phyloP scores from a whole-genome alignment of 768 basidiomycete species.

The Boletus subparvulus region DNA sequence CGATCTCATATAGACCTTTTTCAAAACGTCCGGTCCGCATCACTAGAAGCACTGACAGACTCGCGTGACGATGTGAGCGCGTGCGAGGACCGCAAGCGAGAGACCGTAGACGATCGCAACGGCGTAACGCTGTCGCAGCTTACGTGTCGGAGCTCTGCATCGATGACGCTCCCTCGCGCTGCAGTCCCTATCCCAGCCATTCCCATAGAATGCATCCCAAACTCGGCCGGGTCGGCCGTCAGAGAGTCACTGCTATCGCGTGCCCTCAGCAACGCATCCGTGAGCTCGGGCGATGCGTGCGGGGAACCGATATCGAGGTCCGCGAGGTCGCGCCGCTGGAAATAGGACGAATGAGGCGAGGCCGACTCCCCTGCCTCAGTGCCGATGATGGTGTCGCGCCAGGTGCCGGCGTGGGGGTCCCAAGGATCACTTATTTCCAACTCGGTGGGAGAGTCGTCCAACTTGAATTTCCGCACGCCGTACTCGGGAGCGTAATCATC shows the following conservation, averaged over 20 bases:
- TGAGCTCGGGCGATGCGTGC: conserved; percentile 27
- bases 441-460: neutral
- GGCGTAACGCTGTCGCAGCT: conserved; percentile 15
- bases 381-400: conserved; percentile 32
- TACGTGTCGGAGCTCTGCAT: conserved; percentile 7
- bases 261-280: conserved; percentile 33
- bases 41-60: neutral
- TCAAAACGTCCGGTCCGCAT: conserved; percentile 11
- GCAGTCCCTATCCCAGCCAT: conserved; percentile 51
- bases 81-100: conserved; percentile 8
- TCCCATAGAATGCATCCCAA: conserved; percentile 22
- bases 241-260: conserved; percentile 25
- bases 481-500: conserved; percentile 13
- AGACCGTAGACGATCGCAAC: neutral
- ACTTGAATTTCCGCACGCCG: conserved; percentile 7
- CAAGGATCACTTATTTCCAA: conserved; percentile 22
- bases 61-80: neutral
- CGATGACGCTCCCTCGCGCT: conserved; percentile 33
- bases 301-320: conserved; percentile 18
- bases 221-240: conserved; percentile 21
- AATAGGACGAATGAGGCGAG: conserved; percentile 11
- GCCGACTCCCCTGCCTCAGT: conserved; percentile 21
- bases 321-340: conserved; percentile 1
- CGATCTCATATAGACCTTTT: neutral
- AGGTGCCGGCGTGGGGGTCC: conserved; percentile 23